Percentiles rank a stretch among this genome's conserved stretches.
Conservation (phyloP, 306 rosid genomes). For the Sesbania bispinosa region DNA sequence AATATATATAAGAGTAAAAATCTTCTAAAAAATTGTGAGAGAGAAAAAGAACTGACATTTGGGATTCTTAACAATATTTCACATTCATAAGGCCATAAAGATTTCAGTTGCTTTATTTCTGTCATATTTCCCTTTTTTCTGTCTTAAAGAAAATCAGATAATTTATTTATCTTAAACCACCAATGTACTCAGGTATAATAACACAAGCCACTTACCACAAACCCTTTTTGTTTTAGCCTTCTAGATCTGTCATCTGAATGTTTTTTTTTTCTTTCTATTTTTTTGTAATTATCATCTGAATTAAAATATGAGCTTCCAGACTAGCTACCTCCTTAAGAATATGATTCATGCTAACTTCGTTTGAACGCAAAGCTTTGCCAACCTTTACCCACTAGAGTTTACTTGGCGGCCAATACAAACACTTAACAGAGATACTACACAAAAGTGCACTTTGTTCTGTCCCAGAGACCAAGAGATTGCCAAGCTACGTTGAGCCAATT, state of each 20-base stretch:
- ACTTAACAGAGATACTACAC: background rate
- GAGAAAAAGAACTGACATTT: no score
- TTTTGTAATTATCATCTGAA: background rate
- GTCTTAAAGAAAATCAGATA: no score
- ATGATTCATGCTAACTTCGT: conserved; percentile 22
- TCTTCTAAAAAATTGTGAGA: no score
- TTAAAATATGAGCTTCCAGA: conserved; percentile 24
- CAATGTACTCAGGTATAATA: background rate
- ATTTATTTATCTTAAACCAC: no score
- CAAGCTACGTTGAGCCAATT: background rate
- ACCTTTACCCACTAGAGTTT: conserved; percentile 20
- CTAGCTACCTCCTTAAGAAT: background rate
- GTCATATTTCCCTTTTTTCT: no score
- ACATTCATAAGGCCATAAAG: no score
- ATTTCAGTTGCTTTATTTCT: no score
- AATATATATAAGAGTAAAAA: no score
- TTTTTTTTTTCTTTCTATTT: background rate
- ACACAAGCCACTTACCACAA: background rate
- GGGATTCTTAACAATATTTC: no score
- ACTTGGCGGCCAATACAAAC: conserved; percentile 31
- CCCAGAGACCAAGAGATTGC: background rate
- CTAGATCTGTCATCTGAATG: background rate
- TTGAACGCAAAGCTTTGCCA: conserved; percentile 34
- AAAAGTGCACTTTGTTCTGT: background rate
- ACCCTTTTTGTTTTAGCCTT: background rate